Conservation (phyloP, 805 yeast genomes). For the Candida saitoana region DNA sequence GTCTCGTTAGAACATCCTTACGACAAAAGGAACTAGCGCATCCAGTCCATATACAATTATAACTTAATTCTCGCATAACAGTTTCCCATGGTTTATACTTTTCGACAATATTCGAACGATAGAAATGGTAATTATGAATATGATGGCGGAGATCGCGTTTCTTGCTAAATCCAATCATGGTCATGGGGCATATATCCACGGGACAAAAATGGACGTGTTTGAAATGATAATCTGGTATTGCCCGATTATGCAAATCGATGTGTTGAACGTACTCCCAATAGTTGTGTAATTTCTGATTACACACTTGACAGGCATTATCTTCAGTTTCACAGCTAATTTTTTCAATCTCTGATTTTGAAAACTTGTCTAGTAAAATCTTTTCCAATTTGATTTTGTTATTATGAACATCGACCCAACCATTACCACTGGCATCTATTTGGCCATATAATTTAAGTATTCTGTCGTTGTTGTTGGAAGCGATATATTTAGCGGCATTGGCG, state of each 20-base stretch:
- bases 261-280: constrained; percentile 11
- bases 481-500: background rate
- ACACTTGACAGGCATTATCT: constrained; percentile 3
- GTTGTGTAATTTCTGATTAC: constrained; percentile 8
- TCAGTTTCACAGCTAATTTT: constrained; percentile 4
- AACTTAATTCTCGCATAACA: constrained; percentile 12
- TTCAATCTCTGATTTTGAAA: constrained; percentile 3
- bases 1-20: constrained; percentile 52
- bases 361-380: constrained; percentile 2
- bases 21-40: constrained; percentile 51
- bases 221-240: constrained; percentile 4
- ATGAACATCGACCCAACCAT: constrained; percentile 3
- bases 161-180: constrained; percentile 25
- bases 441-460: constrained; percentile 2
- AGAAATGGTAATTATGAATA: constrained; percentile 22
- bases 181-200: constrained; percentile 27
- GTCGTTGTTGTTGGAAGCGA: constrained; percentile 1
- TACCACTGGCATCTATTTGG: background rate
- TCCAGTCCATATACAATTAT: constrained; percentile 16
- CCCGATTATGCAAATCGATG: constrained; percentile 5
- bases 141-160: constrained; percentile 29
- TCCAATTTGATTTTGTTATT: constrained; percentile 2
- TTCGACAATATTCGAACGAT: constrained; percentile 9
- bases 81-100: constrained; percentile 5
- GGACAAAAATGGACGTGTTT: constrained; percentile 19